These are phyloP conservation scores for Penicillium chermesinum DNA, from an alignment of 495 filamentous ascomycete species.

Conservation along the genomic window DNA sequence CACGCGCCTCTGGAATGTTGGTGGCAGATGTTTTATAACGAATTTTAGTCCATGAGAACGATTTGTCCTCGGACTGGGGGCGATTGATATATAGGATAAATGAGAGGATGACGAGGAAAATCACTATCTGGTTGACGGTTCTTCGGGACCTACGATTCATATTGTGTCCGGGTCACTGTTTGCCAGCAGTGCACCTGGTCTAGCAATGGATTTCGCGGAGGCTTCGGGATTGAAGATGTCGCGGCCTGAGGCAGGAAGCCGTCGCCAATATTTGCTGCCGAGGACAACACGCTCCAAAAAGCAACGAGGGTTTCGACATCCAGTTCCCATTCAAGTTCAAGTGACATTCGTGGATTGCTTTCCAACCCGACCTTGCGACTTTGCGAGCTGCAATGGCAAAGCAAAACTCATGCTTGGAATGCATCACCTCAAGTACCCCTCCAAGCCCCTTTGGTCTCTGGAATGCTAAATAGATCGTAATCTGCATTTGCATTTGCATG, in stretches of 20 bases:
- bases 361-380: too few species aligned
- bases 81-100: constrained; percentile 33
- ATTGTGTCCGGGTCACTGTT: constrained; percentile 1
- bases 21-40: constrained; percentile 30
- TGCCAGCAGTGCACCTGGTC: neutral
- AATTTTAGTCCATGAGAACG: constrained; percentile 34
- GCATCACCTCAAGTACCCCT: neutral
- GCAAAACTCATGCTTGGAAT: neutral
- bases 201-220: neutral
- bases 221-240: neutral
- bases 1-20: constrained; percentile 22
- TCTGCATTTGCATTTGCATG: too few species aligned
- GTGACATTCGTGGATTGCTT: too few species aligned
- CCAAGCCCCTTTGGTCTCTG: neutral
- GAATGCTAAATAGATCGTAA: neutral
- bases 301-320: too few species aligned
- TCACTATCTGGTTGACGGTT: constrained; percentile 23
- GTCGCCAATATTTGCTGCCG: too few species aligned
- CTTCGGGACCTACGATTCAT: constrained; percentile 22
- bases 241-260: neutral
- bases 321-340: too few species aligned
- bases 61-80: constrained; percentile 20
- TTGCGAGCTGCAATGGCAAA: too few species aligned
- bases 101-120: constrained; percentile 26
- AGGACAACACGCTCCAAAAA: too few species aligned